A percentile compares a stretch with the other conserved stretches of the same genome.
Evolutionary conservation across 805 yeast species (phyloP).

Genomic region (Nakazawaea pomicola): DNA sequence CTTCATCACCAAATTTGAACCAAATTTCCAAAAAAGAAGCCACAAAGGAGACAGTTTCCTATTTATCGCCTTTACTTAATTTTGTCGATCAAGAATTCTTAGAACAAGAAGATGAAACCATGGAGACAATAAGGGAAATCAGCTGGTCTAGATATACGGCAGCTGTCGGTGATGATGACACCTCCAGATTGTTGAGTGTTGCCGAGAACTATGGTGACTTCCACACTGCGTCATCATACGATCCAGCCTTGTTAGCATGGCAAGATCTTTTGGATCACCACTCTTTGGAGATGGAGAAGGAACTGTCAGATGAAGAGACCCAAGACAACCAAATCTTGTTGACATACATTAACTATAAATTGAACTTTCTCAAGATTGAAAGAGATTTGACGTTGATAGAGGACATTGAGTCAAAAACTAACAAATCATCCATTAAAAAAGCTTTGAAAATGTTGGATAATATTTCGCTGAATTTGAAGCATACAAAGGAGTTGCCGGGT

Average conservation of each 20-base stretch:
- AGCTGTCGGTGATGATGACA: conserved; percentile 59
- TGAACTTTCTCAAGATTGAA: conserved; percentile 59
- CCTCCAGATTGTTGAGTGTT: conserved; percentile 54
- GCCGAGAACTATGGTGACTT: conserved; percentile 29
- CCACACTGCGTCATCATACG: conserved; percentile 44
- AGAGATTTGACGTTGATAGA: conserved; percentile 58
- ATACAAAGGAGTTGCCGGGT: conserved; percentile 82
- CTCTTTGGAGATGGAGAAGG: conserved; percentile 45
- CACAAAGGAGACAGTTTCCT: conserved; percentile 25
- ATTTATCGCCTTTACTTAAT: conserved; percentile 31
- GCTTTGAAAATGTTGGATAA: conserved; percentile 43
- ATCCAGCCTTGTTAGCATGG: conserved; percentile 58
- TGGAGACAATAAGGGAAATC: conserved; percentile 26
- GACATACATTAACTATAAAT: conserved; percentile 70
- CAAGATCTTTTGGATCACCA: conserved; percentile 63
- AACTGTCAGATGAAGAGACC: conserved; percentile 45
- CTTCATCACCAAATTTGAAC: conserved; percentile 36
- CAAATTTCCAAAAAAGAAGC: conserved; percentile 42
- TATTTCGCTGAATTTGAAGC: conserved; percentile 47
- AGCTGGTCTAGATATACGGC: conserved; percentile 58
- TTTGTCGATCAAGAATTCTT: conserved; percentile 32
- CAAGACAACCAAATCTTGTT: conserved; percentile 71
- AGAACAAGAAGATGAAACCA: conserved; percentile 20
- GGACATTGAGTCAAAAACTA: conserved; percentile 20
- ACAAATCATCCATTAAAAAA: conserved; percentile 30